Evolutionary conservation across 495 filamentous ascomycete species (phyloP).

Genomic region (Penicillium coprophilum): DNA sequence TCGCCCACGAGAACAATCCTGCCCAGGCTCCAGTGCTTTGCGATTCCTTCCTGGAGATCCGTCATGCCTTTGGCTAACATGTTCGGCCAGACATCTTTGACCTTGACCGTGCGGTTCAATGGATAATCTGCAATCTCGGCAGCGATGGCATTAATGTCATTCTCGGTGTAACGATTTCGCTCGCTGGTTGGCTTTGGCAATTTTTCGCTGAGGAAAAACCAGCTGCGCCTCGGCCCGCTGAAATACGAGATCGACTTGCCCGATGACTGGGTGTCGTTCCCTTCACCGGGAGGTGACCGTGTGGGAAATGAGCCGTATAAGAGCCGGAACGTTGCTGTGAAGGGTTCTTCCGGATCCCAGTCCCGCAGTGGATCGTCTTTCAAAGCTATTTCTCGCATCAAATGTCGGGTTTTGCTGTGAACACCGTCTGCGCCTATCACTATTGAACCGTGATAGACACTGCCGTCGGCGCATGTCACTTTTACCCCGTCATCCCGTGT

Average conservation of each 20-base stretch:
- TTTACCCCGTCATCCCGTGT: slow-evolving; percentile 9
- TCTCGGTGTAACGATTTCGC: slow-evolving; percentile 27
- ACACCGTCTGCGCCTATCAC: slow-evolving; percentile 53
- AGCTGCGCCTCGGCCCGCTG: slow-evolving; percentile 25
- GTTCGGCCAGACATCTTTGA: slow-evolving; percentile 30
- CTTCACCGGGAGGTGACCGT: slow-evolving; percentile 19
- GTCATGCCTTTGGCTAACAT: slow-evolving; percentile 21
- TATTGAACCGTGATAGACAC: slow-evolving; percentile 38
- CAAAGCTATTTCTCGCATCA: slow-evolving; percentile 40
- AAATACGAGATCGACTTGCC: slow-evolving; percentile 24
- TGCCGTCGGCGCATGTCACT: slow-evolving; percentile 31
- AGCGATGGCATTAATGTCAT: slow-evolving; percentile 30
- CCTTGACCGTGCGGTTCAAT: slow-evolving; percentile 20
- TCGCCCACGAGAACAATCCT: slow-evolving; percentile 30
- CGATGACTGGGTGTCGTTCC: slow-evolving; percentile 19
- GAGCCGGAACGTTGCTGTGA: slow-evolving; percentile 22
- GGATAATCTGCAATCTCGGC: slow-evolving; percentile 29
- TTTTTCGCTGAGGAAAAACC: slow-evolving; percentile 38
- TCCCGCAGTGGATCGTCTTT: slow-evolving; percentile 17
- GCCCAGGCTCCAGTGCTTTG: slow-evolving; percentile 26
- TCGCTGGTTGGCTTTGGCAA: slow-evolving; percentile 28
- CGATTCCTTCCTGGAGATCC: slow-evolving; percentile 25
- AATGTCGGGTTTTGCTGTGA: slow-evolving; percentile 41
- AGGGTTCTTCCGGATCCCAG: slow-evolving; percentile 23
- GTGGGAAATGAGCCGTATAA: slow-evolving; percentile 28